Base-by-base conservation (phyloP, 2,329 filamentous ascomycete species). In the Cytospora paraplurivora region DNA sequence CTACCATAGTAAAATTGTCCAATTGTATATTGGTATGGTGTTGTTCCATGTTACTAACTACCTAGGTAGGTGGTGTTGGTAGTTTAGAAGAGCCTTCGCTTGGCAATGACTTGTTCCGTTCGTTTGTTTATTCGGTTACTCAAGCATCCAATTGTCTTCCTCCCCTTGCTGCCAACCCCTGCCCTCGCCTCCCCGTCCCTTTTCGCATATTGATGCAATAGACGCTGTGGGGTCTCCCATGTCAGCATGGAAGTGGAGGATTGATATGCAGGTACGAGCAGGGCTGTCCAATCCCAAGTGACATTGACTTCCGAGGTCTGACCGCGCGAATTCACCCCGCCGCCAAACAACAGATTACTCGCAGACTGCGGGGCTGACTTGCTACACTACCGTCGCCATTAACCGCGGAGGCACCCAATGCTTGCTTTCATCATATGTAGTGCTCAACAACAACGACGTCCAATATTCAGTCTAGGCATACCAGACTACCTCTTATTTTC, bases 271-370 rank as follows among this genome's bases (percentile, higher is more conserved):
- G 44, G 44, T 47, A 47, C 44, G 8, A 47, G 44, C 44, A 47
- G 44, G 44, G 44, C 44, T 47, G 44, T 47, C 44, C 44, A 47
- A 47, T 47, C 44, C 44, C n/a, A 47, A 47, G 44, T 7, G 44
- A 3, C 44, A 47, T 19, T 21, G 44, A 47, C 44, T 47, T n/a
- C 44, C 44, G 44, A 47, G n/a, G 44, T 47, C 44, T 47, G 44
- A 8, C 44, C 44, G 44, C 44, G 44, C 44, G 44, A 47, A 21
- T 47, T 47, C 44, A 15, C 44, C 44, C 44, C 44, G 44, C 44
- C 21, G 44, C n/a, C 17, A 47, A 21, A 8, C 8, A 21, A 8
- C 8, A 4, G 10, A 21, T 19, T n/a, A 47, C n/a, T 12, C 44
- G n/a, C n/a, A 3, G n/a, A 19, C 12, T 47, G 44, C 44, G 44